Evolutionary conservation across 192 early-diverging fungal species (phyloP).

Genomic region (Linnemannia schmuckeri): DNA sequence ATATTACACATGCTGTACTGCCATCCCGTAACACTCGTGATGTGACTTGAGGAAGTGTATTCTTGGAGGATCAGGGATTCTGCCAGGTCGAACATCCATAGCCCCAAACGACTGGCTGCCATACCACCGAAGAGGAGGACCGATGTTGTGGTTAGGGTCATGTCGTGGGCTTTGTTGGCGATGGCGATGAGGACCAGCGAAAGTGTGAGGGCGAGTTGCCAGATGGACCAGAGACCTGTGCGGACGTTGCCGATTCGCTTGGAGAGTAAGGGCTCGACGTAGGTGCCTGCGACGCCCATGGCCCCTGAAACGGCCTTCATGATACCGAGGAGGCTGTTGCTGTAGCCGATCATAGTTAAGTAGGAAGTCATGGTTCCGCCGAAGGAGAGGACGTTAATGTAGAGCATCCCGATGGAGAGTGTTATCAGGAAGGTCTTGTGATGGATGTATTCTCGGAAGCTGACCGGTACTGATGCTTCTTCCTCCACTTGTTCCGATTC

Average conservation of each 20-base stretch:
- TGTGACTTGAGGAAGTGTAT: slow-evolving; percentile 5
- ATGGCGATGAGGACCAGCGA: slow-evolving; percentile 19
- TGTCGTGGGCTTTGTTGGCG: slow-evolving; percentile 12
- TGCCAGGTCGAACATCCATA: slow-evolving; percentile 51
- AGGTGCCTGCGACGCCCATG: slow-evolving; percentile 34
- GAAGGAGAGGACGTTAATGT: slow-evolving; percentile 46
- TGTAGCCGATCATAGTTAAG: slow-evolving; percentile 38
- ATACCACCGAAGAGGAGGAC: slow-evolving; percentile 51
- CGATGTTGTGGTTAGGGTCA: not conserved
- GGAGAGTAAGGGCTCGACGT: slow-evolving; percentile 11
- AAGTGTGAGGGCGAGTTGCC: slow-evolving; percentile 25
- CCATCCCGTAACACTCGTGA: slow-evolving; percentile 39
- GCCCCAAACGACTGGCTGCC: slow-evolving; percentile 45
- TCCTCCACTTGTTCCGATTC: not conserved
- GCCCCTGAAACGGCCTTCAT: slow-evolving; percentile 46
- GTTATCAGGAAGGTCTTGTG: slow-evolving; percentile 43
- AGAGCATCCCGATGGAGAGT: slow-evolving; percentile 42
- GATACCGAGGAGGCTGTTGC: slow-evolving; percentile 20
- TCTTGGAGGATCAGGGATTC: slow-evolving; percentile 46
- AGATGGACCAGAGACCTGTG: slow-evolving; percentile 48
- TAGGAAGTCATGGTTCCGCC: slow-evolving; percentile 51
- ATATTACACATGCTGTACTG: slow-evolving; percentile 47
- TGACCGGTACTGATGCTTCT: slow-evolving; percentile 6
- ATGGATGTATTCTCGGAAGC: slow-evolving; percentile 11
- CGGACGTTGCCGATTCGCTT: slow-evolving; percentile 34